phyloP scores from a whole-genome alignment of 768 basidiomycete species.

The Butyriboletus loyo region DNA sequence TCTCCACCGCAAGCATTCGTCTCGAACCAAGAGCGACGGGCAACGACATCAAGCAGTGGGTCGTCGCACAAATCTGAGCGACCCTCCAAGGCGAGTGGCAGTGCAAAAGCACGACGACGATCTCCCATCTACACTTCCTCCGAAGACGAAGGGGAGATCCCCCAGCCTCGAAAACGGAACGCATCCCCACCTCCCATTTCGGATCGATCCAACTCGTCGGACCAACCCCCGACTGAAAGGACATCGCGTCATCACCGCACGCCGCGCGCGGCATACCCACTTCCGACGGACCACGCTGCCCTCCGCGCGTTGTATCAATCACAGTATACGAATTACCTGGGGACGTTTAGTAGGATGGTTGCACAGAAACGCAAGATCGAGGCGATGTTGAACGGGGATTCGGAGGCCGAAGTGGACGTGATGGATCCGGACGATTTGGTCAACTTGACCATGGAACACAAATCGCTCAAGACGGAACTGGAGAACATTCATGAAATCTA shows the following conservation, averaged over 20 bases:
- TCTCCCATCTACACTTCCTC: slow-evolving; percentile 69
- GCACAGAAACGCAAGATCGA: slow-evolving; percentile 52
- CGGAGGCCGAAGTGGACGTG: slow-evolving; percentile 52
- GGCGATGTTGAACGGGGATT: slow-evolving; percentile 51
- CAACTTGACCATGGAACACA: slow-evolving; percentile 43
- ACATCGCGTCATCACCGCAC: slow-evolving; percentile 23
- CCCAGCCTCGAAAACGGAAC: slow-evolving; percentile 26
- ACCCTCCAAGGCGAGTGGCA: slow-evolving; percentile 13
- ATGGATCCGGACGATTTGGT: slow-evolving; percentile 52
- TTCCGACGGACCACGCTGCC: slow-evolving; percentile 47
- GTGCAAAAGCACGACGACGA: slow-evolving; percentile 44
- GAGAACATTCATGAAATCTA: slow-evolving; percentile 46
- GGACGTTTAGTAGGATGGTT: slow-evolving; percentile 43
- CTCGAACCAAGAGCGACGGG: slow-evolving; percentile 13
- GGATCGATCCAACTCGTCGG: slow-evolving; percentile 22
- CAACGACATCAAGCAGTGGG: background rate
- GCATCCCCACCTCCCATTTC: slow-evolving; percentile 27
- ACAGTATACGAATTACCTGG: slow-evolving; percentile 51
- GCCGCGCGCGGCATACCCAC: slow-evolving; percentile 31
- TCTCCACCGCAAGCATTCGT: slow-evolving; percentile 23
- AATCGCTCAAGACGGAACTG: slow-evolving; percentile 50
- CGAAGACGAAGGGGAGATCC: slow-evolving; percentile 52
- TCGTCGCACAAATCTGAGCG: slow-evolving; percentile 20
- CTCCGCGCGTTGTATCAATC: slow-evolving; percentile 53
- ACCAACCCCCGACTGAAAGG: slow-evolving; percentile 15